Evolutionary conservation across 1,139 yeast species (phyloP).

Genomic region (Eremothecium sinecaudum): DNA sequence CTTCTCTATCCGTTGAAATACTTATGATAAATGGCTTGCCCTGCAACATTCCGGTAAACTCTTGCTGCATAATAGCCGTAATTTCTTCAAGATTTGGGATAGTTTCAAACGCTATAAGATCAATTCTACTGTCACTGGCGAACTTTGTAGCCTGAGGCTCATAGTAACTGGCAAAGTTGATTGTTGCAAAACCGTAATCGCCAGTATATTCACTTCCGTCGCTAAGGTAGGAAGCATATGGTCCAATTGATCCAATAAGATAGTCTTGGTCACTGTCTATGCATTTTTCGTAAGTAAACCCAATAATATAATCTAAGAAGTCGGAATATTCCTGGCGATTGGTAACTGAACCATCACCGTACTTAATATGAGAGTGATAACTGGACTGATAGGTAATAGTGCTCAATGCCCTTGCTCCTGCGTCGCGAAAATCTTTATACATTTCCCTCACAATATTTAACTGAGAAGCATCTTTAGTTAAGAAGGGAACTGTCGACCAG

Average conservation of each 20-base stretch:
- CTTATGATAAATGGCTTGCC: slow-evolving; percentile 13
- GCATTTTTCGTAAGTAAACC: slow-evolving; percentile 15
- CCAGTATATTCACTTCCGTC: slow-evolving; percentile 62
- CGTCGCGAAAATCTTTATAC: slow-evolving; percentile 40
- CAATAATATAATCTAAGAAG: slow-evolving; percentile 12
- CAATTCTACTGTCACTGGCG: slow-evolving; percentile 8
- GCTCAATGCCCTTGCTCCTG: slow-evolving; percentile 48
- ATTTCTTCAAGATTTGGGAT: slow-evolving; percentile 14
- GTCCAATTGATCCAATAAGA: slow-evolving; percentile 56
- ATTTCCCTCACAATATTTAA: slow-evolving; percentile 34
- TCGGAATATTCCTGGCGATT: slow-evolving; percentile 23
- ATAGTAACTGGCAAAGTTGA: slow-evolving; percentile 10
- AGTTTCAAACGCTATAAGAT: slow-evolving; percentile 13
- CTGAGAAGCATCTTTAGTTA: slow-evolving; percentile 32
- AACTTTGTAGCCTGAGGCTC: slow-evolving; percentile 12
- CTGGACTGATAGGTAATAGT: slow-evolving; percentile 54
- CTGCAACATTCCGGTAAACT: slow-evolving; percentile 1
- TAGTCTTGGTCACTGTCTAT: slow-evolving; percentile 9
- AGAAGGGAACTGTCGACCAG: slow-evolving; percentile 37
- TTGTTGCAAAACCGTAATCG: slow-evolving; percentile 26
- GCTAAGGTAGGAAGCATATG: slow-evolving; percentile 47
- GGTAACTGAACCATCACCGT: slow-evolving; percentile 8
- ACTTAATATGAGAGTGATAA: slow-evolving; percentile 7
- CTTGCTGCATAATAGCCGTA: slow-evolving; percentile 7
- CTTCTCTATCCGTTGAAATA: slow-evolving; percentile 9